A percentile compares a stretch with the other conserved stretches of the same genome.
Conservation (phyloP, 2,329 filamentous ascomycete species). For the Lecanicillium sp. region DNA sequence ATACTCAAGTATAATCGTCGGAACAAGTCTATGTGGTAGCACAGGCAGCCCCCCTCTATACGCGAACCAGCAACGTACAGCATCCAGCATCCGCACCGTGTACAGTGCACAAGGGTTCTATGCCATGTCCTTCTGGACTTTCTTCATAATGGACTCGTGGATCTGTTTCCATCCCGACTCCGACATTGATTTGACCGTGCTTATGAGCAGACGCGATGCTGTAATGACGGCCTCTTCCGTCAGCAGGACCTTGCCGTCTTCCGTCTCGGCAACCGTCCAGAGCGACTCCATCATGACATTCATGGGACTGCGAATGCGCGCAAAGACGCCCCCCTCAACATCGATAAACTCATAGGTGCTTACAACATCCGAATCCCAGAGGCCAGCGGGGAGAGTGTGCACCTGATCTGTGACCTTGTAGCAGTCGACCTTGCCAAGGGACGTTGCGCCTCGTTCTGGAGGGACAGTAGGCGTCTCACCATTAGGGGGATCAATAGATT, state of each 20-base stretch:
- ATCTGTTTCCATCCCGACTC: conserved; percentile 45
- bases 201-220: conserved; percentile 44
- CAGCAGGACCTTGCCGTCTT: conserved; percentile 33
- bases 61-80: too few relatives aligned
- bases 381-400: conserved; percentile 46
- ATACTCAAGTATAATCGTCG: too few relatives aligned
- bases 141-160: conserved; percentile 40
- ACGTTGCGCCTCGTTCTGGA: conserved; percentile 20
- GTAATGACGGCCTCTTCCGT: conserved; percentile 45
- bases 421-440: conserved; percentile 26
- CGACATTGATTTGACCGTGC: conserved; percentile 44
- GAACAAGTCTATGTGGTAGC: too few relatives aligned
- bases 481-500: conserved; percentile 26
- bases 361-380: conserved; percentile 49
- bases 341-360: conserved; percentile 50
- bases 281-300: conserved; percentile 47
- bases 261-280: conserved; percentile 37
- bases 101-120: too few relatives aligned
- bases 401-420: conserved; percentile 46
- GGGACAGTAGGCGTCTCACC: conserved; percentile 26
- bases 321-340: conserved; percentile 43
- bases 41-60: too few relatives aligned
- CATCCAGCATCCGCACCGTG: too few relatives aligned
- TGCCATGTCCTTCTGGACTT: conserved; percentile 27
- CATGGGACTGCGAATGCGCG: conserved; percentile 45